Percentiles rank a stretch among this genome's conserved stretches.
Evolutionary conservation across 1,284 basidiomycete genomes (phyloP).

Genomic region (Vanrija pseudolonga): DNA sequence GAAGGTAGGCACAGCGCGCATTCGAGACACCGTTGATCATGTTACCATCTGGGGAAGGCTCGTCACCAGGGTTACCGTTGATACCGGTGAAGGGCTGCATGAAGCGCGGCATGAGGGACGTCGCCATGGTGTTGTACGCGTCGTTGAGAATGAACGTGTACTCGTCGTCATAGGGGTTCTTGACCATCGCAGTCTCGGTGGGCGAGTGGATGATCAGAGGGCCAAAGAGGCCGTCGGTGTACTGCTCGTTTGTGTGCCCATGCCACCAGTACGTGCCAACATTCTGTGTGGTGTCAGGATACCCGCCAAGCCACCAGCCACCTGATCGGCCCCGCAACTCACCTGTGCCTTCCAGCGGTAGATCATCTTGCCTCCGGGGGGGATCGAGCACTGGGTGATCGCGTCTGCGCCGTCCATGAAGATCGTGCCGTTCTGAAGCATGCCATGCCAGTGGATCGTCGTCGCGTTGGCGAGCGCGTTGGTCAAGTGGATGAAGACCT

Average conservation of each 20-base stretch:
- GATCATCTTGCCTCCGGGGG: conserved; percentile 50
- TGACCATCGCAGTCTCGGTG: conserved; percentile 15
- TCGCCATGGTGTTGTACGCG: conserved; percentile 29
- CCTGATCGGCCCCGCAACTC: no score
- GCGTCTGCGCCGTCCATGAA: conserved; percentile 52
- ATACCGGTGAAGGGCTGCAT: conserved; percentile 1
- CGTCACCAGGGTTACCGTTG: conserved; percentile 16
- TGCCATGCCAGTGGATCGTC: conserved; percentile 53
- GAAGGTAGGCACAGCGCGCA: conserved; percentile 9
- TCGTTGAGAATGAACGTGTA: conserved; percentile 18
- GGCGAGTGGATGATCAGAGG: no score
- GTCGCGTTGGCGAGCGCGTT: conserved; percentile 48
- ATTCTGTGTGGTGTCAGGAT: no score
- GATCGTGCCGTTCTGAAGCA: conserved; percentile 46
- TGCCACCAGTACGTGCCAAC: conserved; percentile 53
- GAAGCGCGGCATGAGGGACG: conserved; percentile 9
- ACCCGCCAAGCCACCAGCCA: no score
- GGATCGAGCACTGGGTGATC: conserved; percentile 56
- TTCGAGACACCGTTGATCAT: conserved; percentile 14
- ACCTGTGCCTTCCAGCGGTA: no score
- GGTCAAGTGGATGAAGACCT: conserved; percentile 50
- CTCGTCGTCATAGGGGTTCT: conserved; percentile 20
- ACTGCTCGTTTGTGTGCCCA: conserved; percentile 28
- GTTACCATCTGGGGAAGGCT: conserved; percentile 15
- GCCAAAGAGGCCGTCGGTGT: conserved; percentile 54